Evolutionary conservation across 2,329 filamentous ascomycete genomes (phyloP).

Genomic region (Trichoderma sp.): DNA sequence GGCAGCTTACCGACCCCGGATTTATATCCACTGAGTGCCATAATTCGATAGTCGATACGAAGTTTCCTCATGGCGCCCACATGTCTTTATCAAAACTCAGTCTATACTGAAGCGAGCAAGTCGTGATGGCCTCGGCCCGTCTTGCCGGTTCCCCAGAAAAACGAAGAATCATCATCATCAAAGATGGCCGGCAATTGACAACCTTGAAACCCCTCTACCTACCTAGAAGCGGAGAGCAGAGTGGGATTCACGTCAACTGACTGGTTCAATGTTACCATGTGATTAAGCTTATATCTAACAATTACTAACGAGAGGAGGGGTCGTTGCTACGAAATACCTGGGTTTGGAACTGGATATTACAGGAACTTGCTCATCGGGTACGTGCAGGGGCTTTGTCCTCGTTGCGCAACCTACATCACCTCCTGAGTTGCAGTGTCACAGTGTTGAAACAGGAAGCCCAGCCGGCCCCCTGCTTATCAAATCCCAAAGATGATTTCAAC

Average conservation of each 20-base stretch:
- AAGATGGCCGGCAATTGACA: not conserved
- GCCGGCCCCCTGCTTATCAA: not conserved
- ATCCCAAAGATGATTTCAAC: not conserved
- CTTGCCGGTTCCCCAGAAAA: not conserved
- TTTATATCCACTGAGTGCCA: not conserved
- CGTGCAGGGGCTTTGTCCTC: not conserved
- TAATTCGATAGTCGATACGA: not conserved
- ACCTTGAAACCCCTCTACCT: not conserved
- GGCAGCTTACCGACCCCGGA: slow-evolving; percentile 23
- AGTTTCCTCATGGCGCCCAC: too few relatives aligned
- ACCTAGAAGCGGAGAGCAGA: not conserved
- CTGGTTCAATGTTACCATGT: not conserved
- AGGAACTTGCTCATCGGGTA: not conserved
- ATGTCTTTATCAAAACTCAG: not conserved
- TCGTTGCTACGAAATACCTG: not conserved
- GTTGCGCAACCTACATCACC: not conserved
- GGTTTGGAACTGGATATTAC: not conserved
- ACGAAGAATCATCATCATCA: not conserved
- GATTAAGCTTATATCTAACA: not conserved
- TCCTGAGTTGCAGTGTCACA: not conserved
- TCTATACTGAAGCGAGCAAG: not conserved
- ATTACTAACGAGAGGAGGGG: not conserved
- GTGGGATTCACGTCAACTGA: not conserved
- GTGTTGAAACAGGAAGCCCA: not conserved
- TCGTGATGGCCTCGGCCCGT: not conserved